Evolutionary conservation across 495 filamentous ascomycete species (phyloP).

Genomic region (Neurospora terricola): DNA sequence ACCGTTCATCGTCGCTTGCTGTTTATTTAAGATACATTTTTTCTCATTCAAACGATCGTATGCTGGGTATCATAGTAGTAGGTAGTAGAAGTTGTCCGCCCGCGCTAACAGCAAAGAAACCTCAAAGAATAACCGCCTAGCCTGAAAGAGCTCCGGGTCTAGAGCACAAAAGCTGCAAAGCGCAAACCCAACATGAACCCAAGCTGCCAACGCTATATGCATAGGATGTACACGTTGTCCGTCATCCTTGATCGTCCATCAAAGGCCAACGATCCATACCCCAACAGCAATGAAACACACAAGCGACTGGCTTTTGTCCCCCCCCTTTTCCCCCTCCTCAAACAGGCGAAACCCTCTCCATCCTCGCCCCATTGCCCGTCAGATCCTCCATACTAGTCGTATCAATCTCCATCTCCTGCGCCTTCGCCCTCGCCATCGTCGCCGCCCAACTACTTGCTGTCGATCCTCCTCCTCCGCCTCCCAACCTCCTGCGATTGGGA

Average conservation of each 20-base stretch:
- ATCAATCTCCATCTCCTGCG: constrained; percentile 3
- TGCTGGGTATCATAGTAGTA: background rate
- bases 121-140: background rate
- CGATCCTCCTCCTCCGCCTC: background rate
- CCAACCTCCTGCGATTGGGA: background rate
- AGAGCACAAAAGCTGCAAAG: background rate
- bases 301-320: background rate
- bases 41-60: background rate
- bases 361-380: constrained; percentile 4
- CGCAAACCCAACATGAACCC: background rate
- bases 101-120: background rate
- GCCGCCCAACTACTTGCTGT: background rate
- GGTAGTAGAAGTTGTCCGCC: background rate
- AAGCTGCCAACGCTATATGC: background rate
- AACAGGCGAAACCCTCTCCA: constrained; percentile 4
- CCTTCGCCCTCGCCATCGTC: constrained; percentile 2
- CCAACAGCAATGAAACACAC: background rate
- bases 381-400: constrained; percentile 14
- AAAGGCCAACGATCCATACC: background rate
- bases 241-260: background rate
- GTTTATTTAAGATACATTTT: background rate
- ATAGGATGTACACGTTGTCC: background rate
- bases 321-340: background rate
- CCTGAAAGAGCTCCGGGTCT: background rate
- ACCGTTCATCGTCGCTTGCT: background rate